Evolutionary conservation across 495 filamentous ascomycete genomes (phyloP).

Genomic region (Sordaria brevicollis): DNA sequence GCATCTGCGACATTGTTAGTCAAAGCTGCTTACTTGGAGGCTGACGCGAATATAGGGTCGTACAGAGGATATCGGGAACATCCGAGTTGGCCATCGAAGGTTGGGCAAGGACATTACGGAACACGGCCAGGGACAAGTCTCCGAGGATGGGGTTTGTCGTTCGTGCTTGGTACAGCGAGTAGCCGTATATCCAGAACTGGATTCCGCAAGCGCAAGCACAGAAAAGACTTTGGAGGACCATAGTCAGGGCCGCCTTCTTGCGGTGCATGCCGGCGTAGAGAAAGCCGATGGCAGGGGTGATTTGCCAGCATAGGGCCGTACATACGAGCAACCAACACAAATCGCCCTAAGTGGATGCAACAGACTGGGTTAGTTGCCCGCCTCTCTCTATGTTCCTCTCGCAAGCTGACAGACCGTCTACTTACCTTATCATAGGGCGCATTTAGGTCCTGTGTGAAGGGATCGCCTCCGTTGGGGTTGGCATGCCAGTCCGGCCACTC

Average conservation of each 20-base stretch:
- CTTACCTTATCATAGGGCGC: conserved; percentile 10
- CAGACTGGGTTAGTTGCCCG: neutral
- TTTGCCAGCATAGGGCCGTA: conserved; percentile 19
- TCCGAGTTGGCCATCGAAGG: conserved; percentile 65
- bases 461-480: conserved; percentile 11
- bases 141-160: conserved; percentile 77
- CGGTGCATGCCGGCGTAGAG: conserved; percentile 93
- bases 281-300: conserved; percentile 78
- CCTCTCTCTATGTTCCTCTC: neutral
- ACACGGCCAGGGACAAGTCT: conserved; percentile 67
- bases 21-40: neutral
- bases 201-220: conserved; percentile 77
- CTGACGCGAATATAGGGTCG: conserved; percentile 53
- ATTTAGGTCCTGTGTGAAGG: conserved; percentile 6
- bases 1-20: neutral
- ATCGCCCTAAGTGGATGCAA: neutral
- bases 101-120: conserved; percentile 60
- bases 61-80: conserved; percentile 75
- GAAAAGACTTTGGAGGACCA: conserved; percentile 87
- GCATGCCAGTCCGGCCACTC: conserved; percentile 10
- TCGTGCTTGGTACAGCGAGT: conserved; percentile 82
- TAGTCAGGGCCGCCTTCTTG: conserved; percentile 82
- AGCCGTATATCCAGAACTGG: conserved; percentile 99
- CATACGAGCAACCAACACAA: conserved; percentile 11
- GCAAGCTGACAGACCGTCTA: neutral